These are phyloP conservation scores for Pisolithus thermaeus DNA, from an alignment of 1,284 basidiomycete species.

Conservation along the genomic window DNA sequence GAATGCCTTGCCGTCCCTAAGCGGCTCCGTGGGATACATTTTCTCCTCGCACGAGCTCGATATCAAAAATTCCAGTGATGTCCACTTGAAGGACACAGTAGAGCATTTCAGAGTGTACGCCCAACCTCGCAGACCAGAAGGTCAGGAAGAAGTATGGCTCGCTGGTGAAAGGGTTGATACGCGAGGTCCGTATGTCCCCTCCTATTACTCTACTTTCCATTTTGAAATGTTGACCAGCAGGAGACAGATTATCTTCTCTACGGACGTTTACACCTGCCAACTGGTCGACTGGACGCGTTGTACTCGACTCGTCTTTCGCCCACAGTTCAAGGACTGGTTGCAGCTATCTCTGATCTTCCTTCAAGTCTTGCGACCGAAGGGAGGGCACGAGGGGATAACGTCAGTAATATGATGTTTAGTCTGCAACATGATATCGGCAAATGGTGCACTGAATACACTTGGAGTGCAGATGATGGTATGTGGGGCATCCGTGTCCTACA, in stretches of 20 bases:
- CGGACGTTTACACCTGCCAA: constrained; percentile 87
- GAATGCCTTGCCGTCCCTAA: constrained; percentile 86
- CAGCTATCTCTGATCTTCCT: constrained; percentile 71
- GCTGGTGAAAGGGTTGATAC: constrained; percentile 72
- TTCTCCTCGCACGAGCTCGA: constrained; percentile 82
- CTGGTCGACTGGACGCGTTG: constrained; percentile 82
- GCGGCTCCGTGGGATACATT: constrained; percentile 91
- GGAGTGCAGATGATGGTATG: constrained; percentile 91
- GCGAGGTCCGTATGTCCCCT: constrained; percentile 52
- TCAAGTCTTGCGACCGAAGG: constrained; percentile 40
- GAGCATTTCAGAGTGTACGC: constrained; percentile 80
- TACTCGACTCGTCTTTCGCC: constrained; percentile 77
- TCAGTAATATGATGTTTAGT: constrained; percentile 80
- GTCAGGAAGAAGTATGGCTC: constrained; percentile 73
- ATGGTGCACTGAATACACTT: constrained; percentile 93
- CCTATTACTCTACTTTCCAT: constrained; percentile 1
- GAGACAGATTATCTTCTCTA: constrained; percentile 82
- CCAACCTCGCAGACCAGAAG: constrained; percentile 69
- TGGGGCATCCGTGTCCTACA: constrained; percentile 87
- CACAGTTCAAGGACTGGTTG: constrained; percentile 65
- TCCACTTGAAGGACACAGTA: constrained; percentile 84
- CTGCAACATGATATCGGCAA: constrained; percentile 90
- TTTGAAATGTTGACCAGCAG: constrained; percentile 18
- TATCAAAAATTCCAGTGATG: constrained; percentile 64
- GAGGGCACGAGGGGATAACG: constrained; percentile 36